A percentile compares a stretch with the other conserved stretches of the same genome.
Conservation (phyloP, 805 yeast species). For the Lipomyces sp. region DNA sequence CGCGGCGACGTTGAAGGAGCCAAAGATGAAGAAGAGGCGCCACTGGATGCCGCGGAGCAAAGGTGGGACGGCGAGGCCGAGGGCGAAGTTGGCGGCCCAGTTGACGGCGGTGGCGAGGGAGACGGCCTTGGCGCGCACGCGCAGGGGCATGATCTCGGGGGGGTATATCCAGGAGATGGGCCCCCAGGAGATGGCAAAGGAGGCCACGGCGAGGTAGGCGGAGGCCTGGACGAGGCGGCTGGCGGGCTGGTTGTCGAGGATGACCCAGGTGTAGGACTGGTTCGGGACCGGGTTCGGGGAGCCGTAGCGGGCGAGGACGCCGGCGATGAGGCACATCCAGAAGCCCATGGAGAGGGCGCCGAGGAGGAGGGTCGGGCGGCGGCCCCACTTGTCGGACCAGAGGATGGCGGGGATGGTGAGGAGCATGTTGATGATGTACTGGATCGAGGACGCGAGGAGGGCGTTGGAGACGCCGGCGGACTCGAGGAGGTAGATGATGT, state of each 20-base stretch:
- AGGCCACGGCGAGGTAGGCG: conserved; percentile 55
- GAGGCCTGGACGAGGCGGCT: conserved; percentile 47
- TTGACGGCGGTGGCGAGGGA: conserved; percentile 63
- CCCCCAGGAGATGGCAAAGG: conserved; percentile 55
- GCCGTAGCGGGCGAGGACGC: conserved; percentile 51
- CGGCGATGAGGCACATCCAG: conserved; percentile 66
- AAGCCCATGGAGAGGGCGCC: conserved; percentile 64
- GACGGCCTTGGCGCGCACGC: conserved; percentile 58
- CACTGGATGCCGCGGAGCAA: conserved; percentile 46
- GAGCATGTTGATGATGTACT: conserved; percentile 48
- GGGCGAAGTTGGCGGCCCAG: conserved; percentile 63
- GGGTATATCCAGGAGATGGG: conserved; percentile 64
- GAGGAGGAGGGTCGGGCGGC: conserved; percentile 57
- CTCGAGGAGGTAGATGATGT: conserved; percentile 46
- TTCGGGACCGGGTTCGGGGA: conserved; percentile 44
- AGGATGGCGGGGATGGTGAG: conserved; percentile 56
- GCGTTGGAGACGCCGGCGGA: conserved; percentile 51
- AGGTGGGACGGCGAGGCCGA: conserved; percentile 66
- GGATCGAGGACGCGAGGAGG: conserved; percentile 44
- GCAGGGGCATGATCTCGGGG: conserved; percentile 60
- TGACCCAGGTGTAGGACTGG: conserved; percentile 39
- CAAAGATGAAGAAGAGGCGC: conserved; percentile 70
- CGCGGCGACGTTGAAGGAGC: conserved; percentile 42
- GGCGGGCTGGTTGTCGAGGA: conserved; percentile 58
- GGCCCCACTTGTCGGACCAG: conserved; percentile 59